Percentiles rank a stretch among this genome's conserved stretches.
Conservation (phyloP, 2,329 filamentous ascomycete species). For the Orbilia oligospora region DNA sequence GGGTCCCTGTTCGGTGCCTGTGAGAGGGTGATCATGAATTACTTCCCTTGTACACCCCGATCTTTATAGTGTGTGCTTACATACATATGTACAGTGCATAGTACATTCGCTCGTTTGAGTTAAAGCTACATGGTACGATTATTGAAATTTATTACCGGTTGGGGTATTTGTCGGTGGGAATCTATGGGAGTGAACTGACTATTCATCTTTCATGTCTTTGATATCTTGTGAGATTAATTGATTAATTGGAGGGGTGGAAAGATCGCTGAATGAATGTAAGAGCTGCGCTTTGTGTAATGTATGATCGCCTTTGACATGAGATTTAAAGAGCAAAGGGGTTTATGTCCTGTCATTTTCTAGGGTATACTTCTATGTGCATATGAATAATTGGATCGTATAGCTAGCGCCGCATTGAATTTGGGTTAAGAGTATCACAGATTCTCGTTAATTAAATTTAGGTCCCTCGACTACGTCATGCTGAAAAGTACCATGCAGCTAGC, state of each 20-base stretch:
- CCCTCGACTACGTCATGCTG: too few relatives aligned
- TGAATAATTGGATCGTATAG: not conserved
- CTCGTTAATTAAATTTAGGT: too few relatives aligned
- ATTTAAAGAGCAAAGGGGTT: conserved; percentile 7
- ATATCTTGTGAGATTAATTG: not conserved
- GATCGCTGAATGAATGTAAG: not conserved
- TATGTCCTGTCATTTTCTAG: not conserved
- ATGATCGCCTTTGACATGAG: not conserved
- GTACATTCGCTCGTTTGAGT: not conserved
- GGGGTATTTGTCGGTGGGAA: not conserved
- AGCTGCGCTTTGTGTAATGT: not conserved
- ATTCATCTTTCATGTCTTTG: not conserved
- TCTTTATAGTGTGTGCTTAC: not conserved
- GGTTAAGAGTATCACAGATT: too few relatives aligned
- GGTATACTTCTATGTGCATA: not conserved
- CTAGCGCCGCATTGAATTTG: too few relatives aligned
- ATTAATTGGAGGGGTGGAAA: not conserved
- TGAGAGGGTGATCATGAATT: not conserved
- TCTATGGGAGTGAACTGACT: not conserved
- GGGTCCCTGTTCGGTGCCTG: not conserved
- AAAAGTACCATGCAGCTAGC: not conserved
- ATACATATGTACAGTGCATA: too few relatives aligned
- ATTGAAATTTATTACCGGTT: not conserved
- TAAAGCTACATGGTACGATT: not conserved
- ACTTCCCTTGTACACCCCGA: not conserved